Evolutionary conservation across 148 eudicot species (phyloP), one percentile per base, ranked within the genome.

Genomic region (Vaccinium macrocarpon): DNA sequence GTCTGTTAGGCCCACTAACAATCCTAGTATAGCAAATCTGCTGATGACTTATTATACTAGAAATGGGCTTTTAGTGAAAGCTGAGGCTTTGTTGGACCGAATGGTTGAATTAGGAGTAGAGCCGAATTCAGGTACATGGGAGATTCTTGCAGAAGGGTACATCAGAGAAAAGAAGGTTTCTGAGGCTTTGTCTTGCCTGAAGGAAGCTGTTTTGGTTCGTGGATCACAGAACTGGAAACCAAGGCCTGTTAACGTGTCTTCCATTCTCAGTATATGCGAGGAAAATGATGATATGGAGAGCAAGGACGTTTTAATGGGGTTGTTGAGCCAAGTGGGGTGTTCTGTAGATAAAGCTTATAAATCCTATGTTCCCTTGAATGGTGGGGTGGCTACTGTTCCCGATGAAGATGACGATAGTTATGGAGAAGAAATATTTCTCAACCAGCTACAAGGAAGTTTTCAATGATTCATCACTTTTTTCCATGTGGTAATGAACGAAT

Each of bases 21-120:
- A 96, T 75, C 91, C 98, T 82, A 90, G 92, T 81, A 85, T 94
- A 18, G 93, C 85, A 64, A 96, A 96, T 88, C 89, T 93, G 83
- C 85, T 96, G 55, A 81, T 97, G 87, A 83, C 90, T 25, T 90
- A 89, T 86, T 93, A 93, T 87, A 88, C 89, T 16, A 87, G 86
- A 74, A 88, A 91, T 55, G 94, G 92, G 56, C 80, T 84, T 76
- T 88, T 87, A 62, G 94, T 89, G 86, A 92, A 95, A 85, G 94
- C 90, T 16, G 84, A 90, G 86, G 82, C 78, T 80, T 90, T 95
- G 84, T 91, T 95, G 76, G 85, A 93, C 55, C 89, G 86, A 18
- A 91, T 96, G 86, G 81, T 80, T 84, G 91, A 91, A 85, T 87
- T 42, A 0, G 99, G 95, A 52, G 92, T 93, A 49, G 92, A 90